A percentile compares a stretch with the other conserved stretches of the same genome.
Evolutionary conservation across 371 early-diverging fungal genomes (phyloP).

Genomic region (Mortierella sp.): DNA sequence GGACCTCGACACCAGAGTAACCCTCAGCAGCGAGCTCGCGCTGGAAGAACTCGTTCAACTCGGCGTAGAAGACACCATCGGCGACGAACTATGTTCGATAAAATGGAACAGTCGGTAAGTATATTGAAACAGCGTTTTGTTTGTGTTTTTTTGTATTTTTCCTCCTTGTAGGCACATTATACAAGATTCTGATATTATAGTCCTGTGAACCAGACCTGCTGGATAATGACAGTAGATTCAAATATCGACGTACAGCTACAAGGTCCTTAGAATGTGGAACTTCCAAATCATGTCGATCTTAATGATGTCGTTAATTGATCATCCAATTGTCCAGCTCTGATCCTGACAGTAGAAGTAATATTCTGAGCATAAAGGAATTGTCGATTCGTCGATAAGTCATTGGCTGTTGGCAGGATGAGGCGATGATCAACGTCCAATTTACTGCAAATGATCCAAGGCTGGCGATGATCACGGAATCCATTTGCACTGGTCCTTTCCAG

Average conservation of each 20-base stretch:
- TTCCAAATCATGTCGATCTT: background rate
- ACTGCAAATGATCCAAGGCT: background rate
- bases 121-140: background rate
- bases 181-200: no score
- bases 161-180: no score
- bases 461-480: background rate
- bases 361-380: no score
- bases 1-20: slow-evolving; percentile 97
- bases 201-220: background rate
- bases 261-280: no score
- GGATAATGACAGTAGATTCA: slow-evolving; percentile 5
- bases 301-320: slow-evolving; percentile 8
- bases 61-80: slow-evolving; percentile 99
- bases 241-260: slow-evolving; percentile 1
- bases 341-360: no score
- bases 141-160: background rate
- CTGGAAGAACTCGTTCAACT: slow-evolving; percentile 98
- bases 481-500: background rate
- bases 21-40: slow-evolving; percentile 85
- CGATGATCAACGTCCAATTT: no score
- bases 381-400: no score
- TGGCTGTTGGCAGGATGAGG: no score
- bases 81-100: slow-evolving; percentile 85
- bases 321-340: no score
- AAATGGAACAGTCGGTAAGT: slow-evolving; percentile 19